Evolutionary conservation across 139 green algal genomes (phyloP), one percentile per base, ranked within the genome.

Genomic region (Gonium pectorale): DNA sequence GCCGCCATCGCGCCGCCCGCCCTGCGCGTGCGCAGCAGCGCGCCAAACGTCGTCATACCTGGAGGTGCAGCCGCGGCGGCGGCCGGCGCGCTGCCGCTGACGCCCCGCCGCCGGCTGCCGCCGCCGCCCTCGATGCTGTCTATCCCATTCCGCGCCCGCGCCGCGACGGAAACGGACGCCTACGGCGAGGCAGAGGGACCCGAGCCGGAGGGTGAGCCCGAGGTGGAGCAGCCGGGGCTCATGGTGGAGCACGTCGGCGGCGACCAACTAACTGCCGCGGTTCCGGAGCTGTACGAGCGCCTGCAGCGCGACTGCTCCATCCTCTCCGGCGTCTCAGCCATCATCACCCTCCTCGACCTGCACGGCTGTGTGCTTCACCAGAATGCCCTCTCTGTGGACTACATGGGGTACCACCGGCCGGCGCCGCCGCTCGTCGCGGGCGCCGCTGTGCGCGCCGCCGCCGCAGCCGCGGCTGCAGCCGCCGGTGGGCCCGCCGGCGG

Each of bases 231-330:
- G 2, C 59, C 60, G n/a, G 75, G 29, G 29, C 41, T 82, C 19
- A 29, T 82, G 38, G 27, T 82, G n/a, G 75, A 82, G 75, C 75
- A 82, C 41, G 27, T 71, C 11, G 52, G 75, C 40, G 21, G 11
- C 31, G 59, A 67, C 52, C 2, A 51, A 13, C 40, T 3, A 22
- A 35, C 19, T 22, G 35, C 52, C 26, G 27, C 35, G 41, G 40
- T 43, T 0, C 59, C 56, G 13, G 75, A 70, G 43, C n/a, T 82
- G 40, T 62, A 62, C 29, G 59, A 82, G 31, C 41, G 75, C 17
- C 43, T 82, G 54, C 75, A 82, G 59, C 75, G 75, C 29, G 75
- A 82, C 75, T 71, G 60, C 59, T 82, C 75, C 54, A 82, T 82
- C 75, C 75, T 82, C 5, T 72, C 59, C 13, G 13, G 59, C 75